Conservation (phyloP, 2,329 filamentous ascomycete species). For the Fusarium pseudograminearum region DNA sequence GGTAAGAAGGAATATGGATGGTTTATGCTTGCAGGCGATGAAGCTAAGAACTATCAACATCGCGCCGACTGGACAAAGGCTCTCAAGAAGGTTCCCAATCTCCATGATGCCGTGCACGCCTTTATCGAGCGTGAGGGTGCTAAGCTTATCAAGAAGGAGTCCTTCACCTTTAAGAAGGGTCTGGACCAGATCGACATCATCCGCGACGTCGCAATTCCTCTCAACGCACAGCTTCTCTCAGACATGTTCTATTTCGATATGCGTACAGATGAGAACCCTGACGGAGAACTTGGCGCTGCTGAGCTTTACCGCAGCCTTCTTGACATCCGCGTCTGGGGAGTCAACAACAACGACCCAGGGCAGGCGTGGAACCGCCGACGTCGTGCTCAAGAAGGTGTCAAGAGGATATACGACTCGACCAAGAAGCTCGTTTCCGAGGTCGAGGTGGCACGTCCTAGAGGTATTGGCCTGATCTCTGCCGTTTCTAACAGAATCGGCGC, state of each 20-base stretch:
- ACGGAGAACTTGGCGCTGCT: slow-evolving; percentile 57
- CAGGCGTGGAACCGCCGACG: slow-evolving; percentile 61
- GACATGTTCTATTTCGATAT: slow-evolving; percentile 70
- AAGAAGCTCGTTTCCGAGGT: slow-evolving; percentile 56
- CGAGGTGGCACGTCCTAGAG: slow-evolving; percentile 48
- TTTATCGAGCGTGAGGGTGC: slow-evolving; percentile 52
- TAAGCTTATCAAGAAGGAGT: slow-evolving; percentile 57
- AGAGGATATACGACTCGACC: slow-evolving; percentile 54
- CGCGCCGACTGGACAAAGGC: slow-evolving; percentile 50
- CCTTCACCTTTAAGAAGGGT: slow-evolving; percentile 52
- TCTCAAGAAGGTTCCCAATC: slow-evolving; percentile 51
- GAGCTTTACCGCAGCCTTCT: slow-evolving; percentile 59
- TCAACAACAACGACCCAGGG: slow-evolving; percentile 61
- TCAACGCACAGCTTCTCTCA: slow-evolving; percentile 66
- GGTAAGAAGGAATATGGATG: slow-evolving; percentile 54
- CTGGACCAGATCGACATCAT: slow-evolving; percentile 58
- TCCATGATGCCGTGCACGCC: slow-evolving; percentile 48
- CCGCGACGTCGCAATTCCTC: slow-evolving; percentile 69
- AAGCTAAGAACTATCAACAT: slow-evolving; percentile 49
- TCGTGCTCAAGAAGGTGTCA: slow-evolving; percentile 56
- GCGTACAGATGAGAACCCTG: slow-evolving; percentile 65
- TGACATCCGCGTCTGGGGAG: slow-evolving; percentile 60
- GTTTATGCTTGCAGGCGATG: slow-evolving; percentile 56
- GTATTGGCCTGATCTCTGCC: slow-evolving; percentile 48
- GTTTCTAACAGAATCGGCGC: slow-evolving; percentile 48